A percentile compares a stretch with the other conserved stretches of the same genome.
Evolutionary conservation across 345 rosid genomes (phyloP).

Genomic region (Hibiscus trionum): DNA sequence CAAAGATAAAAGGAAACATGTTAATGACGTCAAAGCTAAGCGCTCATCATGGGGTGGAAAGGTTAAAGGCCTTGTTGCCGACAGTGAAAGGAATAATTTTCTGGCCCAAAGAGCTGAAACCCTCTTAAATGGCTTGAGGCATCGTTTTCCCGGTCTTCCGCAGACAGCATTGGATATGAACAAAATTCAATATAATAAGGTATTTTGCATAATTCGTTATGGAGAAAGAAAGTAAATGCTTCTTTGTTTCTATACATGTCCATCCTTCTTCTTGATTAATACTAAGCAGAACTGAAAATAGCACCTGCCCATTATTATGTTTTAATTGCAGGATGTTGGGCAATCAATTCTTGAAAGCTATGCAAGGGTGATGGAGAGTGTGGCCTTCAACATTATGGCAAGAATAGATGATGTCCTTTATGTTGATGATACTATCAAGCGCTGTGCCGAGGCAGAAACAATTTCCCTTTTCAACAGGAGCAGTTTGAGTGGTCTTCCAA

Average conservation of each 20-base stretch:
- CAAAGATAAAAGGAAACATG: constrained; percentile 45
- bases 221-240: background rate
- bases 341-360: constrained; percentile 95
- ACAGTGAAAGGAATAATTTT: constrained; percentile 41
- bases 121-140: constrained; percentile 63
- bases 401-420: constrained; percentile 93
- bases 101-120: constrained; percentile 76
- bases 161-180: constrained; percentile 91
- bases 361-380: constrained; percentile 97
- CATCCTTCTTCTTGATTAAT: no score
- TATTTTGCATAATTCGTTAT: background rate
- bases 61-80: constrained; percentile 77
- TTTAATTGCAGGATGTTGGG: constrained; percentile 75
- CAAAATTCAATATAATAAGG: constrained; percentile 45
- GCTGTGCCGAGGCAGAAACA: constrained; percentile 53
- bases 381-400: constrained; percentile 97
- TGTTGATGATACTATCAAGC: constrained; percentile 67
- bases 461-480: constrained; percentile 55
- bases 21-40: constrained; percentile 35
- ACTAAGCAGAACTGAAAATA: no score
- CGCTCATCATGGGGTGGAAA: constrained; percentile 71
- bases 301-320: background rate
- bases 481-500: constrained; percentile 49
- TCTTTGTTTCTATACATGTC: no score
- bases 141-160: constrained; percentile 84